Evolutionary conservation across 225 moss, liverwort and hornwort species (phyloP), one percentile per base, ranked within the genome.

Genomic region (Anthoceros angustus): DNA sequence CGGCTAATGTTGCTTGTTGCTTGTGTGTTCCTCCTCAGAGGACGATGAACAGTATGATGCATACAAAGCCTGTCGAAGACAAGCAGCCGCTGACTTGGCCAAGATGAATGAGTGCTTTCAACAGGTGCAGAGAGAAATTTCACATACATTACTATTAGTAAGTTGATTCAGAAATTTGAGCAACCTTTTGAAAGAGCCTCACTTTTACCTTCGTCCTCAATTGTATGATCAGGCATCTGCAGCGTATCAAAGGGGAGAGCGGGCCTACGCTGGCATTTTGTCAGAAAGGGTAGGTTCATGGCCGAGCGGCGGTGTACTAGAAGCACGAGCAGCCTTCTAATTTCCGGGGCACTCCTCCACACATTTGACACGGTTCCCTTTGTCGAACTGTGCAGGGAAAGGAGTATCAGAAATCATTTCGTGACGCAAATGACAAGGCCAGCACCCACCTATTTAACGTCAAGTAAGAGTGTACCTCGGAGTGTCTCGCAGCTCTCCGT

Each of bases 221-320:
- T 5, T 15, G 1, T 15, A 18, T 55, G 55, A 55, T 41, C 70
- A 88, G 88, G 93, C 93, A 73, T 74, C 82, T 40, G 83, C 82
- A 62, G 93, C 93, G 18, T 86, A 87, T 69, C 66, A 72, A 16
- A 82, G 82, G 50, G 93, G 87, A 42, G 87, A 93, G 71, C 87
- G 79, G 39, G 68, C 64, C 39, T 82, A 76, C 66, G 87, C 93
- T 43, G 73, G 72, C 63, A 21, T 76, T 63, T 70, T 93, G 72
- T 78, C 89, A 63, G 82, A 79, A 41, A 82, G 79, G 85, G 88
- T 88, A 67, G 41, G 11, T 12, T 18, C 12, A 55, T 3, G 39
- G 39, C 41, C 3, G 65, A 32, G 32, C 32, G 32, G 32, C 32
- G 32, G 32, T 32, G 32, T 32, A 32, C 32, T 1, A 32, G 32